Percentiles rank a stretch among this genome's conserved stretches.
phyloP scores from a whole-genome alignment of 2,329 filamentous ascomycete species.

The Fusarium nodosum region DNA sequence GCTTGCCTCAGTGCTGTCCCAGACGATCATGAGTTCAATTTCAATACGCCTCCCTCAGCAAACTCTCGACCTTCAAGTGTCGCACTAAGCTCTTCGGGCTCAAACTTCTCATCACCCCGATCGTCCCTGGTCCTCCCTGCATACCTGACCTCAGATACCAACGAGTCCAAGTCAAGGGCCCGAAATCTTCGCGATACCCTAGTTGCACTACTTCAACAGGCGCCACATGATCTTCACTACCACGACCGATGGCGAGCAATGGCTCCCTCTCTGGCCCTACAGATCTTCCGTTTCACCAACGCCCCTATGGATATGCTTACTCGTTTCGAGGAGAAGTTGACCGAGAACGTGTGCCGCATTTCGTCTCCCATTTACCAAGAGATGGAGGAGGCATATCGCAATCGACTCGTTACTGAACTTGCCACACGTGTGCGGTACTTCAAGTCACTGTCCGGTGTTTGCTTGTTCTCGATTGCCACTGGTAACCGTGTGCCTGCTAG shows the following conservation, averaged over 20 bases:
- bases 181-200: slow-evolving; percentile 67
- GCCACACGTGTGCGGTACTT: slow-evolving; percentile 66
- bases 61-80: slow-evolving; percentile 65
- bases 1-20: slow-evolving; percentile 43
- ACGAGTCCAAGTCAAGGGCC: slow-evolving; percentile 60
- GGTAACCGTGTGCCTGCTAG: slow-evolving; percentile 61
- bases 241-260: slow-evolving; percentile 66
- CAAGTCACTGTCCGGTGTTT: slow-evolving; percentile 65
- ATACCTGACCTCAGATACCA: slow-evolving; percentile 55
- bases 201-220: slow-evolving; percentile 67
- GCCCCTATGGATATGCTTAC: slow-evolving; percentile 63
- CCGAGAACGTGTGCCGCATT: slow-evolving; percentile 59
- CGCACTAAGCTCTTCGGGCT: slow-evolving; percentile 64
- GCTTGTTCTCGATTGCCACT: slow-evolving; percentile 68
- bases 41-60: slow-evolving; percentile 60
- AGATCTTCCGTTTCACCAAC: slow-evolving; percentile 70
- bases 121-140: slow-evolving; percentile 59
- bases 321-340: slow-evolving; percentile 65
- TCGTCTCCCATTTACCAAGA: slow-evolving; percentile 62
- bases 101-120: slow-evolving; percentile 65
- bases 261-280: slow-evolving; percentile 66
- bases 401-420: slow-evolving; percentile 64
- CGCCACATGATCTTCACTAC: slow-evolving; percentile 58
- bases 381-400: slow-evolving; percentile 64
- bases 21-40: slow-evolving; percentile 61